Evolutionary conservation across 495 filamentous ascomycete genomes (phyloP).

Genomic region (Tetracladium marchalianum): DNA sequence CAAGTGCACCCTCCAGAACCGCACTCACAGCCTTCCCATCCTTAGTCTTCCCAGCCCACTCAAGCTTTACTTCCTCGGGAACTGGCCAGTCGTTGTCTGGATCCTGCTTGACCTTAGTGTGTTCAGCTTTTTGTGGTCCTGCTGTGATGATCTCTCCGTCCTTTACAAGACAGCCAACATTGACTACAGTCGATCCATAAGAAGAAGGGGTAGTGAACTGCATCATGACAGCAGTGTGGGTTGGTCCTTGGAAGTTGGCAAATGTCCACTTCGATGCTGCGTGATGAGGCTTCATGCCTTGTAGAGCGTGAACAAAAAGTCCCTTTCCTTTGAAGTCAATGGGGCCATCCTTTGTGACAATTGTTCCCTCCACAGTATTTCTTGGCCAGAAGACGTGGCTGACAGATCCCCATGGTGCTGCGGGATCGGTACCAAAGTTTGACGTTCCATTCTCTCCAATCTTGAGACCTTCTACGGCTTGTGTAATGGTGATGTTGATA

Average conservation of each 20-base stretch:
- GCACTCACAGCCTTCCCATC: slow-evolving; percentile 65
- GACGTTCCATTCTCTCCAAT: slow-evolving; percentile 80
- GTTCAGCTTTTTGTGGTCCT: slow-evolving; percentile 51
- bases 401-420: slow-evolving; percentile 86
- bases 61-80: slow-evolving; percentile 62
- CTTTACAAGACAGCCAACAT: slow-evolving; percentile 70
- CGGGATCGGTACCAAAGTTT: slow-evolving; percentile 73
- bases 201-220: slow-evolving; percentile 92
- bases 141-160: slow-evolving; percentile 73
- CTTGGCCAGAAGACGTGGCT: slow-evolving; percentile 88
- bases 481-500: slow-evolving; percentile 75
- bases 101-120: slow-evolving; percentile 60
- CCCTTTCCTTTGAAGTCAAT: slow-evolving; percentile 73
- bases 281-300: slow-evolving; percentile 99
- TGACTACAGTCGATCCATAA: slow-evolving; percentile 82
- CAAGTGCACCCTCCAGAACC: slow-evolving; percentile 56
- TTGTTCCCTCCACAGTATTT: slow-evolving; percentile 67
- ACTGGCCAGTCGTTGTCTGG: slow-evolving; percentile 80
- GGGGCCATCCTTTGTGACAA: slow-evolving; percentile 75
- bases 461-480: slow-evolving; percentile 68
- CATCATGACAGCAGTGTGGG: slow-evolving; percentile 84
- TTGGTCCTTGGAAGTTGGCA: slow-evolving; percentile 79
- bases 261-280: slow-evolving; percentile 94
- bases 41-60: slow-evolving; percentile 69
- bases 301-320: slow-evolving; percentile 71